Conservation (phyloP, 306 rosid genomes). For the Gynostemma pentaphyllum region DNA sequence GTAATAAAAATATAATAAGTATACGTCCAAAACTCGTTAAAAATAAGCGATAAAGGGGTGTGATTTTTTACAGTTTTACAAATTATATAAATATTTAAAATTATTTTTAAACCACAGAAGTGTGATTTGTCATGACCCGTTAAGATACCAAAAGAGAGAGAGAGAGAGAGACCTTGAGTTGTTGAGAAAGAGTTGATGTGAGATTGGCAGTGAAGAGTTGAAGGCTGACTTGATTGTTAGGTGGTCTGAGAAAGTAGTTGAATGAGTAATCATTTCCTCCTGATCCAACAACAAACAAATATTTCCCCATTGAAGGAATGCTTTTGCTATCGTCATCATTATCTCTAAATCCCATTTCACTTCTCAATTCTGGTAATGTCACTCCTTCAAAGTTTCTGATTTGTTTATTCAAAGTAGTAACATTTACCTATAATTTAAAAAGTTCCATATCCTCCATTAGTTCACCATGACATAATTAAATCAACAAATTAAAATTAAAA, state of each 20-base stretch:
- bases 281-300: slow-evolving; percentile 36
- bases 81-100: no score
- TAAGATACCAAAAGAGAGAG: no score
- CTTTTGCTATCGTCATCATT: no score
- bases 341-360: not conserved
- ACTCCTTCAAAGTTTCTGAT: slow-evolving; percentile 29
- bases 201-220: slow-evolving; percentile 25
- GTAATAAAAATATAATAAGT: no score
- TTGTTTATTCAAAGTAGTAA: slow-evolving; percentile 24
- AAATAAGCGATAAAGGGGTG: no score
- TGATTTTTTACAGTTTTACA: no score
- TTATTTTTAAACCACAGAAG: no score
- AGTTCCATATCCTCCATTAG: not conserved
- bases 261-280: slow-evolving; percentile 40
- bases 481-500: no score
- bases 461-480: no score
- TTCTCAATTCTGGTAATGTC: slow-evolving; percentile 27
- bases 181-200: slow-evolving; percentile 17
- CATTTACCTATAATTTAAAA: slow-evolving; percentile 19
- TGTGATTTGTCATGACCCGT: no score
- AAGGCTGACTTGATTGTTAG: slow-evolving; percentile 13
- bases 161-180: slow-evolving; percentile 17
- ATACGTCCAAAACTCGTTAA: no score
- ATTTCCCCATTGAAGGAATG: slow-evolving; percentile 5
- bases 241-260: slow-evolving; percentile 24